Conservation (phyloP, 2,329 filamentous ascomycete genomes). For the Fusarium torreyae region DNA sequence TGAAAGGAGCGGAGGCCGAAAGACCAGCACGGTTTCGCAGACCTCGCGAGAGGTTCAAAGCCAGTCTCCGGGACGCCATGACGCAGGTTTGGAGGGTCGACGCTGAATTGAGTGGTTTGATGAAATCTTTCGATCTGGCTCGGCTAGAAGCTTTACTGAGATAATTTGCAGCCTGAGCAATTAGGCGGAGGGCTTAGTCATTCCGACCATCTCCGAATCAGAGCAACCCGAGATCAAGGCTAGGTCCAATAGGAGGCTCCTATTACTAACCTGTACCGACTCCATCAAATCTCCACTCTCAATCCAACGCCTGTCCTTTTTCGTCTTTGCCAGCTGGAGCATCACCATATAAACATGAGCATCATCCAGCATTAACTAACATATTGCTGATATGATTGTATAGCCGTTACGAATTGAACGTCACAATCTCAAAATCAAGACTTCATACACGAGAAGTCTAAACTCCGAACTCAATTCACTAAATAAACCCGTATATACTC, state of each 20-base stretch:
- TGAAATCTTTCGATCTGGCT: constrained; percentile 64
- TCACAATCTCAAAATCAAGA: neutral
- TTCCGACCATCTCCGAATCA: constrained; percentile 62
- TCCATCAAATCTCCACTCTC: constrained; percentile 33
- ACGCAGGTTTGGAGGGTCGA: constrained; percentile 66
- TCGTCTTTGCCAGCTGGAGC: constrained; percentile 33
- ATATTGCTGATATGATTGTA: constrained; percentile 9
- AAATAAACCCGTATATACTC: constrained; percentile 30
- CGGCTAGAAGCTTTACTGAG: constrained; percentile 63
- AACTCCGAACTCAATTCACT: neutral
- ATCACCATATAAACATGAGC: constrained; percentile 17
- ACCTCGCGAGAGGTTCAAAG: constrained; percentile 92
- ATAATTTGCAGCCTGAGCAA: constrained; percentile 62
- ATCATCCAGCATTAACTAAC: constrained; percentile 10
- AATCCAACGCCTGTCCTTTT: constrained; percentile 37
- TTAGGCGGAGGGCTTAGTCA: constrained; percentile 57
- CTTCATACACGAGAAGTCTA: neutral
- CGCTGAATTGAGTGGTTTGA: constrained; percentile 70
- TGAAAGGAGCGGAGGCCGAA: constrained; percentile 82
- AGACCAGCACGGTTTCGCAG: constrained; percentile 90
- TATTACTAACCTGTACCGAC: constrained; percentile 53
- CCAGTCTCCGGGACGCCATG: constrained; percentile 98
- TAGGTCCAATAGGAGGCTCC: constrained; percentile 54
- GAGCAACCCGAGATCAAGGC: constrained; percentile 32
- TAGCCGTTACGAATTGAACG: neutral